Conservation (phyloP, 192 early-diverging fungal species). For the Backusella tarrabulga region DNA sequence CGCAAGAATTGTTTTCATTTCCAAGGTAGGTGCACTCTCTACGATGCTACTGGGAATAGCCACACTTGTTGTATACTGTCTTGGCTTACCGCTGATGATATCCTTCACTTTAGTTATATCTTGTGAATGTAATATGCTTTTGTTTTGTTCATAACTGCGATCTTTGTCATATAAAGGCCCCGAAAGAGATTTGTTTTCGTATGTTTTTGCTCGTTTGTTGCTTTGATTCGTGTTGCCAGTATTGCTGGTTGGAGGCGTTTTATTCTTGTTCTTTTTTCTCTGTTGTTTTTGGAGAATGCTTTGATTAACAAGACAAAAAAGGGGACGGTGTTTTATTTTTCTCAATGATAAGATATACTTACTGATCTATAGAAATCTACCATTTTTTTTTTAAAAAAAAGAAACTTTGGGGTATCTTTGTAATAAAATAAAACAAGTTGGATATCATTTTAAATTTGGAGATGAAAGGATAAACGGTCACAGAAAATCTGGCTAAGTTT, state of each 20-base stretch:
- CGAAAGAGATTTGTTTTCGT: conserved; percentile 40
- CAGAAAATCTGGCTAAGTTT: not conserved
- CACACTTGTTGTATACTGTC: conserved; percentile 61
- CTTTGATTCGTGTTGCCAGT: not conserved
- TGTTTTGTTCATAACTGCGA: conserved; percentile 15
- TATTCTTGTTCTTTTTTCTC: conserved; percentile 5
- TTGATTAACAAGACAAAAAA: not conserved
- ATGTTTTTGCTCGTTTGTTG: conserved; percentile 27
- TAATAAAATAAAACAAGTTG: not conserved
- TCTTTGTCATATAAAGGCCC: conserved; percentile 41
- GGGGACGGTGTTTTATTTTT: not conserved
- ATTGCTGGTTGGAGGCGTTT: not conserved
- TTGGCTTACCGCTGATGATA: conserved; percentile 11
- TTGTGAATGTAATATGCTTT: conserved; percentile 12
- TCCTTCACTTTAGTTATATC: not conserved
- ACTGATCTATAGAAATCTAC: conserved; percentile 15
- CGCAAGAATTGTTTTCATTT: conserved; percentile 68
- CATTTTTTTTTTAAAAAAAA: not conserved
- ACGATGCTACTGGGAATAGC: conserved; percentile 67
- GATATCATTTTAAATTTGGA: not conserved
- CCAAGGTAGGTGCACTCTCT: conserved; percentile 57
- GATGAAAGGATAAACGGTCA: not conserved
- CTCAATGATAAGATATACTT: not conserved
- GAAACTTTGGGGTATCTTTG: not conserved
- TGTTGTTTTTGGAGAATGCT: not conserved